Evolutionary conservation across 306 rosid species (phyloP).

Genomic region (Cyamopsis tetragonoloba): DNA sequence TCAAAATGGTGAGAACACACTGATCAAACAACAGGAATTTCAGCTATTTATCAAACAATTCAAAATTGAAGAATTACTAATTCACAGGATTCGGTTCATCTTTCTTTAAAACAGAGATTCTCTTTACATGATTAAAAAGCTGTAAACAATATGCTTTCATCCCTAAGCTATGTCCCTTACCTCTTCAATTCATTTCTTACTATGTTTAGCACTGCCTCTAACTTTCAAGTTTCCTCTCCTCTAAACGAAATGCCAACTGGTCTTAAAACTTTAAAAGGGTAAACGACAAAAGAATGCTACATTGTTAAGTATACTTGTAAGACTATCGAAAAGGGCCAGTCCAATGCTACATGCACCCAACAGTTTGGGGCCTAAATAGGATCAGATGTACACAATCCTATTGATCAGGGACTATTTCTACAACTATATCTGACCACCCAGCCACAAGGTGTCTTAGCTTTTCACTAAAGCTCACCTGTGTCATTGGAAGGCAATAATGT

Average conservation of each 20-base stretch:
- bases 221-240: constrained; percentile 20
- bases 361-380: constrained; percentile 9
- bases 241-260: constrained; percentile 30
- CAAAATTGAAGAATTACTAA: constrained; percentile 27
- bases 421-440: constrained; percentile 19
- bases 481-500: constrained; percentile 38
- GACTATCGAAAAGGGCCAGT: constrained; percentile 23
- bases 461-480: constrained; percentile 24
- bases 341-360: not conserved
- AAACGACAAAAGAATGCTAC: constrained; percentile 39
- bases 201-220: constrained; percentile 35
- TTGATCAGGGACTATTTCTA: constrained; percentile 4
- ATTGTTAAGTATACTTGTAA: constrained; percentile 36
- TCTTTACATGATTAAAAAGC: constrained; percentile 33
- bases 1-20: constrained; percentile 10
- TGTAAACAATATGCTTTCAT: constrained; percentile 38
- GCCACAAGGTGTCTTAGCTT: constrained; percentile 20
- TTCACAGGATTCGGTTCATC: constrained; percentile 25
- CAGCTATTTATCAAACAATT: constrained; percentile 19
- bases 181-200: constrained; percentile 32
- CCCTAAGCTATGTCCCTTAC: constrained; percentile 23
- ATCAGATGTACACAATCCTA: constrained; percentile 18
- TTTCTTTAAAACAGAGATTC: constrained; percentile 30
- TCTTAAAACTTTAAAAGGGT: constrained; percentile 22
- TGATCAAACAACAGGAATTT: not conserved